These are phyloP conservation scores for Micractinium conductrix DNA, from an alignment of 139 green algal genomes.

Conservation along the genomic window DNA sequence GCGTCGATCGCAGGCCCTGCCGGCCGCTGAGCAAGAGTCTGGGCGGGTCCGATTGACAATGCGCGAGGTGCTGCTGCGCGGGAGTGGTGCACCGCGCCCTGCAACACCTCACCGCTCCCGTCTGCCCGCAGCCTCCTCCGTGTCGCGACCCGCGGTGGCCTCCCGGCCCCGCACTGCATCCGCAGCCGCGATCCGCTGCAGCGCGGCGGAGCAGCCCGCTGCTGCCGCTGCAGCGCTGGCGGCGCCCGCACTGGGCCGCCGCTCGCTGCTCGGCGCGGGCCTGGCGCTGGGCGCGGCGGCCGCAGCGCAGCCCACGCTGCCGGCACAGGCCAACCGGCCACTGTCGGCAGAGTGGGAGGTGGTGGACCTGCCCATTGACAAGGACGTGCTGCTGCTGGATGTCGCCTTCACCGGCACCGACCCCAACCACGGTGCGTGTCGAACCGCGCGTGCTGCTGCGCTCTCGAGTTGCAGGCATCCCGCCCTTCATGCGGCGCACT, in stretches of 20 bases:
- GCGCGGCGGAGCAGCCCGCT: not conserved
- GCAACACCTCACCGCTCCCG: no score
- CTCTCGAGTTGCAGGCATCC: not conserved
- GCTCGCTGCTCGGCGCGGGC: constrained; percentile 32
- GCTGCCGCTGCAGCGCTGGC: not conserved
- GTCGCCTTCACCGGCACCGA: constrained; percentile 91
- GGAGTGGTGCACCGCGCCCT: no score
- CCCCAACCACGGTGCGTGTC: constrained; percentile 83
- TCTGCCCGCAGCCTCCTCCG: no score
- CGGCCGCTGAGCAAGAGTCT: no score
- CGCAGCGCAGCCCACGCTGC: constrained; percentile 31
- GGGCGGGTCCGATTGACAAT: no score
- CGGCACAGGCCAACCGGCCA: constrained; percentile 57
- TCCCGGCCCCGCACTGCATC: no score
- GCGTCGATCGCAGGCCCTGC: no score
- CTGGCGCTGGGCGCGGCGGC: constrained; percentile 23
- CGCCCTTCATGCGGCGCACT: not conserved
- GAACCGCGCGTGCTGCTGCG: not conserved
- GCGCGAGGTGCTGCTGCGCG: no score
- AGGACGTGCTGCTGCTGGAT: constrained; percentile 95
- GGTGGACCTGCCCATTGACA: constrained; percentile 86
- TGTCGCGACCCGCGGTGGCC: no score
- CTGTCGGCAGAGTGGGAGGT: constrained; percentile 74
- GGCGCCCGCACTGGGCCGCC: constrained; percentile 7
- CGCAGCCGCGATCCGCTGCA: not conserved